Evolutionary conservation across 2,329 filamentous ascomycete species (phyloP).

Genomic region (Stromatinia cepivora): DNA sequence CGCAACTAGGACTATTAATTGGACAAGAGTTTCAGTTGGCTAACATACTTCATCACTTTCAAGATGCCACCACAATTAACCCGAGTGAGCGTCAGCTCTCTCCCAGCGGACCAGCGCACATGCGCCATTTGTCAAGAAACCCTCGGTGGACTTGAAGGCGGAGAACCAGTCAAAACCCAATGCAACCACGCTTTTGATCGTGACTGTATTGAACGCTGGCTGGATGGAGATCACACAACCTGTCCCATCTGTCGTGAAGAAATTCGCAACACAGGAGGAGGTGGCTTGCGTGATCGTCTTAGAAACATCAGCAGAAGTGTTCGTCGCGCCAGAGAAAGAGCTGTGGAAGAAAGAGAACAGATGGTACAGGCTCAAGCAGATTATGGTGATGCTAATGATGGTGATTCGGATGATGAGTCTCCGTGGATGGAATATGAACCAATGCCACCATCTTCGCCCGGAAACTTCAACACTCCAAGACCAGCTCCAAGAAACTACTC

Average conservation of each 20-base stretch:
- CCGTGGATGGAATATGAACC: background rate
- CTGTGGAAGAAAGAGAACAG: background rate
- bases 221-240: background rate
- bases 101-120: background rate
- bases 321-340: background rate
- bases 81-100: background rate
- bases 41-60: background rate
- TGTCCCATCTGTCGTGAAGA: conserved; percentile 4
- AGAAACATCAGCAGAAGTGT: background rate
- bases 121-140: conserved; percentile 8
- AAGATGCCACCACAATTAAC: conserved; percentile 2
- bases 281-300: background rate
- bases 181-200: conserved; percentile 4
- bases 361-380: conserved; percentile 6
- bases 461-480: background rate
- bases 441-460: background rate
- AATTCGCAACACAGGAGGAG: background rate
- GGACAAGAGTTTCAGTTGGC: background rate
- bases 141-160: background rate
- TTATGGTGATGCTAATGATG: background rate
- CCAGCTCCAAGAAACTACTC: background rate
- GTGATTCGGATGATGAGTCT: background rate
- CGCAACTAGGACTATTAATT: background rate
- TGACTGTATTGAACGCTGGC: background rate
- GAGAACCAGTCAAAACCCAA: background rate